phyloP scores from a whole-genome alignment of 2,329 filamentous ascomycete genomes.

The Thielaviopsis punctulata region DNA sequence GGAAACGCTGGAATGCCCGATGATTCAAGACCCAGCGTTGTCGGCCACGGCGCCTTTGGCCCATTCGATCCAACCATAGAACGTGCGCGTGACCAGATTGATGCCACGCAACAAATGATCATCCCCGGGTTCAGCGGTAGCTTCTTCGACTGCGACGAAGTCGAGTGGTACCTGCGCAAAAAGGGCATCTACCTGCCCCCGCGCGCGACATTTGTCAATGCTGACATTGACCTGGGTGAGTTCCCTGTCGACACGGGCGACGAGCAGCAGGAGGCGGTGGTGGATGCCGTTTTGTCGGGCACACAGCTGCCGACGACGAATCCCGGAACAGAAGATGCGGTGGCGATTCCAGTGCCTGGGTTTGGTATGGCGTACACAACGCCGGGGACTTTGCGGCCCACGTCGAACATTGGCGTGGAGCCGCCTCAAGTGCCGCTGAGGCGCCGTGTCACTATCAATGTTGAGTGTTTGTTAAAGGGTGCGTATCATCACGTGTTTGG shows the following conservation, averaged over 20 bases:
- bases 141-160: conserved; percentile 62
- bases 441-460: conserved; percentile 20
- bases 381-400: background rate
- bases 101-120: conserved; percentile 32
- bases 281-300: conserved; percentile 2
- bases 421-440: conserved; percentile 16
- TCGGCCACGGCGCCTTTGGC: conserved; percentile 21
- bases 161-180: conserved; percentile 53
- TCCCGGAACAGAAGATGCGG: background rate
- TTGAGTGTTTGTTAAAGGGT: conserved; percentile 21
- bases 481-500: conserved; percentile 10
- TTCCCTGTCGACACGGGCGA: conserved; percentile 18
- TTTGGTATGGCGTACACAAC: conserved; percentile 1
- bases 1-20: conserved; percentile 1
- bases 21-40: background rate
- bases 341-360: conserved; percentile 1
- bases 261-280: background rate
- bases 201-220: conserved; percentile 40
- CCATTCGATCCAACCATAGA: conserved; percentile 28
- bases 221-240: conserved; percentile 32
- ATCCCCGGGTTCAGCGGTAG: conserved; percentile 51
- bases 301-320: background rate
- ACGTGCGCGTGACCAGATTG: conserved; percentile 26
- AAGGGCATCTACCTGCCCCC: conserved; percentile 46
- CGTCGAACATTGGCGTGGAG: background rate